phyloP scores from a whole-genome alignment of 345 rosid species.

The Aquilaria yunnanensis region DNA sequence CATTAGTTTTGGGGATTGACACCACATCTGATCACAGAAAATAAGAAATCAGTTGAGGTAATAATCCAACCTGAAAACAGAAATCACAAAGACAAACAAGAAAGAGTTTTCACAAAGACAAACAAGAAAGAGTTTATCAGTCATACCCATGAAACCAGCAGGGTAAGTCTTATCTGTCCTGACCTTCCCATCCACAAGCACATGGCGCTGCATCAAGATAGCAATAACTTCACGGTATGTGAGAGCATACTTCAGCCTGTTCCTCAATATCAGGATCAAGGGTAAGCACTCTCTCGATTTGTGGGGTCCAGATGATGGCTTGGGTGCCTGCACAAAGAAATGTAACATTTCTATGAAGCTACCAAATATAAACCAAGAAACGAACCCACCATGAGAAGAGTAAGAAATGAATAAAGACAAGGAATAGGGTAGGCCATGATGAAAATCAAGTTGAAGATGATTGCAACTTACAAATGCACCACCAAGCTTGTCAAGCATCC shows the following conservation, averaged over 20 bases:
- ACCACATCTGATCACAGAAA: conserved; percentile 36
- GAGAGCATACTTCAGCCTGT: conserved; percentile 54
- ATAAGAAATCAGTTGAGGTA: neutral
- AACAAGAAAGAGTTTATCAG: neutral
- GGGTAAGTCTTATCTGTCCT: conserved; percentile 84
- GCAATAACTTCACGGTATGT: conserved; percentile 62
- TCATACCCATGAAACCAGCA: conserved; percentile 81
- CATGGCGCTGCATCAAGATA: conserved; percentile 73
- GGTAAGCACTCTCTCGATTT: conserved; percentile 77
- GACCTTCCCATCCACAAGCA: conserved; percentile 71
- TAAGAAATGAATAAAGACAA: neutral
- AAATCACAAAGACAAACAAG: neutral
- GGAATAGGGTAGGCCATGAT: too few relatives aligned
- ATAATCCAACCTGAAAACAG: neutral
- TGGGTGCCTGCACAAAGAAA: conserved; percentile 44
- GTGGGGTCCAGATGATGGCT: conserved; percentile 83
- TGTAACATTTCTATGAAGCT: too few relatives aligned
- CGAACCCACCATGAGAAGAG: too few relatives aligned
- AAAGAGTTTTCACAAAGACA: neutral
- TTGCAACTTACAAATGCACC: conserved; percentile 58
- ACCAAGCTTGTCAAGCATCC: conserved; percentile 70
- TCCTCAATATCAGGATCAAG: conserved; percentile 44
- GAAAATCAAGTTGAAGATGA: neutral
- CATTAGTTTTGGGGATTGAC: conserved; percentile 58
- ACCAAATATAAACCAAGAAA: too few relatives aligned